Percentiles rank a stretch among this genome's conserved stretches.
phyloP scores from a whole-genome alignment of 371 early-diverging fungal genomes.

The Nematocida minor region DNA sequence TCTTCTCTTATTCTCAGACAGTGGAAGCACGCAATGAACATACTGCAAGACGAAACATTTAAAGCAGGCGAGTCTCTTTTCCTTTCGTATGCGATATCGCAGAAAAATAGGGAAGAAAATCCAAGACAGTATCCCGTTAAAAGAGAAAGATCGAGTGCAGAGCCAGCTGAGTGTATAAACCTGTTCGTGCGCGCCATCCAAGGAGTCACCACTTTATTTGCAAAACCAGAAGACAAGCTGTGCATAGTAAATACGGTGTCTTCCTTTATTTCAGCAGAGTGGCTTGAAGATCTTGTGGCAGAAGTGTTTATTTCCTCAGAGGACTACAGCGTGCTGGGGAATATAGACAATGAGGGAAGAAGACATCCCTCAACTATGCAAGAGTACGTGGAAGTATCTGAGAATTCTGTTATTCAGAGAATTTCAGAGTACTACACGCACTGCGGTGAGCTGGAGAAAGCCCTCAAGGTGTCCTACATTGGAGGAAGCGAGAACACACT shows the following conservation, averaged over 20 bases:
- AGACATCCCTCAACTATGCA: neutral
- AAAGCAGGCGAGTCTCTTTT: slow-evolving; percentile 20
- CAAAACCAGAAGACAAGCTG: slow-evolving; percentile 13
- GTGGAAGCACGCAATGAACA: slow-evolving; percentile 22
- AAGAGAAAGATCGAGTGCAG: neutral
- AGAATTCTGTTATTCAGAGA: neutral
- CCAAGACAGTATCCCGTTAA: slow-evolving; percentile 8
- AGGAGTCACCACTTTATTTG: slow-evolving; percentile 4
- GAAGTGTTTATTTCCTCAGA: slow-evolving; percentile 49
- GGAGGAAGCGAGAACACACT: neutral
- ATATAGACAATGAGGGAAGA: slow-evolving; percentile 1
- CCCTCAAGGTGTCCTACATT: slow-evolving; percentile 40
- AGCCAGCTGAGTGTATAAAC: neutral
- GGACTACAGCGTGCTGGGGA: slow-evolving; percentile 32
- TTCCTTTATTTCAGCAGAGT: slow-evolving; percentile 31
- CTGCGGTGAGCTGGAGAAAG: slow-evolving; percentile 32
- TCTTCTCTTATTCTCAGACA: slow-evolving; percentile 25
- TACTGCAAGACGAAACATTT: slow-evolving; percentile 32
- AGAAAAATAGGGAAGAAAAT: neutral
- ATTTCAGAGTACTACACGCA: slow-evolving; percentile 34
- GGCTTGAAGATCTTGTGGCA: slow-evolving; percentile 40
- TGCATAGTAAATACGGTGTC: neutral
- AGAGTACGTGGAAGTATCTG: slow-evolving; percentile 4
- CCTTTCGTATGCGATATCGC: slow-evolving; percentile 1
- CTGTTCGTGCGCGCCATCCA: slow-evolving; percentile 6